These are phyloP conservation scores for Candida tibetensis DNA, from an alignment of 805 yeast genomes.

Conservation along the genomic window DNA sequence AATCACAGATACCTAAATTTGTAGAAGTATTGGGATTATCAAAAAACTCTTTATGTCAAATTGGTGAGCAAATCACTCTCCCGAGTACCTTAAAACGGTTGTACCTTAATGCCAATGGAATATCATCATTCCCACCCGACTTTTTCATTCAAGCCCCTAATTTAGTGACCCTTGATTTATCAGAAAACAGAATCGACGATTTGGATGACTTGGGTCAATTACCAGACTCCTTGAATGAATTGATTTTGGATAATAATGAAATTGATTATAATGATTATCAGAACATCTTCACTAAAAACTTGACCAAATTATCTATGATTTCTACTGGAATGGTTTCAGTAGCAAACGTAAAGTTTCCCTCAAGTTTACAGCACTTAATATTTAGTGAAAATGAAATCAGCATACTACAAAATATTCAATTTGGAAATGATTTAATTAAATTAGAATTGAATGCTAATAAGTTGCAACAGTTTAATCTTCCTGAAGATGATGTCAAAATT, in stretches of 20 bases:
- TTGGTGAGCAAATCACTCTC: slow-evolving; percentile 10
- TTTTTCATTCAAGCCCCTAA: slow-evolving; percentile 12
- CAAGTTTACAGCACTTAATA: slow-evolving; percentile 12
- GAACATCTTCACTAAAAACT: slow-evolving; percentile 17
- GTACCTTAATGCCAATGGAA: slow-evolving; percentile 12
- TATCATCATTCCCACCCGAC: slow-evolving; percentile 13
- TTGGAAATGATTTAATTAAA: slow-evolving; percentile 9
- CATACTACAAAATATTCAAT: slow-evolving; percentile 12
- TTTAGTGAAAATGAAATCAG: slow-evolving; percentile 16
- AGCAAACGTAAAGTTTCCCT: slow-evolving; percentile 15
- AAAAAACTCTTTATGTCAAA: slow-evolving; percentile 10
- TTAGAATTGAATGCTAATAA: slow-evolving; percentile 10
- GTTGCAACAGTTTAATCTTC: slow-evolving; percentile 3
- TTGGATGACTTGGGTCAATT: slow-evolving; percentile 22
- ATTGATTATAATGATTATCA: slow-evolving; percentile 17
- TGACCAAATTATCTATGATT: slow-evolving; percentile 17
- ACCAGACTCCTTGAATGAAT: slow-evolving; percentile 14
- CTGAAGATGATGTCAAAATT: neutral
- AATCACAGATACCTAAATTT: slow-evolving; percentile 9
- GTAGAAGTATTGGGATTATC: slow-evolving; percentile 16
- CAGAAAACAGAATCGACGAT: slow-evolving; percentile 20
- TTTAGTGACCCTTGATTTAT: slow-evolving; percentile 12
- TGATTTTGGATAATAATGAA: slow-evolving; percentile 19
- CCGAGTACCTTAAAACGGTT: slow-evolving; percentile 15
- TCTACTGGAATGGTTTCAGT: slow-evolving; percentile 18